Percentiles rank a stretch among this genome's conserved stretches.
Evolutionary conservation across 1,139 yeast species (phyloP).

Genomic region (Kodamaea fungicola): DNA sequence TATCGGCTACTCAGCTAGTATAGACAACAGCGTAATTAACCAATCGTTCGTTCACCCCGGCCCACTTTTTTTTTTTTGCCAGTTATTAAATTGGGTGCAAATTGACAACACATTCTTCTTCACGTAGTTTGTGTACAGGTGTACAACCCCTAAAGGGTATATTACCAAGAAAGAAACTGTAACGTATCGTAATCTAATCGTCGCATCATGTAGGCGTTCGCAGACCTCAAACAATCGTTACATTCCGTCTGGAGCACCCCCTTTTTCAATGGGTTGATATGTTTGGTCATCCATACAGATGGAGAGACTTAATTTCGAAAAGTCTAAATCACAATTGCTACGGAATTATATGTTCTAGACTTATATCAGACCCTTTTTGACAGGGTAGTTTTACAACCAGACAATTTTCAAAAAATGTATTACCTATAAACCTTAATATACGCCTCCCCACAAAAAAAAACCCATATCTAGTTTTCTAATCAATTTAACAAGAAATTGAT

Average conservation of each 20-base stretch:
- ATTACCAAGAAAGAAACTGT: neutral
- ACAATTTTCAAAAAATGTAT: neutral
- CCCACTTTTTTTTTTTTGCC: too few relatives aligned
- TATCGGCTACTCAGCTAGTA: too few relatives aligned
- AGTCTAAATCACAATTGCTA: too few relatives aligned
- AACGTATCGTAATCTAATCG: neutral
- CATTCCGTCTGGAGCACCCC: neutral
- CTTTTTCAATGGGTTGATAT: too few relatives aligned
- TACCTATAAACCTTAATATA: neutral
- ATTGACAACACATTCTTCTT: neutral
- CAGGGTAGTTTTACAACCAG: too few relatives aligned
- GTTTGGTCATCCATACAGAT: too few relatives aligned
- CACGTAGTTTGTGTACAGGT: neutral
- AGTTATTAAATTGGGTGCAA: neutral
- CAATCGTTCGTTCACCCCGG: too few relatives aligned
- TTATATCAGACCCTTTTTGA: too few relatives aligned
- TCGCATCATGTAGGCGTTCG: neutral
- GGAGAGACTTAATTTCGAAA: too few relatives aligned
- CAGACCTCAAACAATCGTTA: neutral
- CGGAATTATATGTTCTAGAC: too few relatives aligned
- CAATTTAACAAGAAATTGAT: constrained; percentile 24
- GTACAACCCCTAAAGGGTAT: neutral
- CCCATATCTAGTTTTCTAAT: too few relatives aligned
- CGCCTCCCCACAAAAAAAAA: neutral
- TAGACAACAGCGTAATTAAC: too few relatives aligned